Evolutionary conservation across 164 flowering plant species (phyloP).

Genomic region (Berberis thunbergii): DNA sequence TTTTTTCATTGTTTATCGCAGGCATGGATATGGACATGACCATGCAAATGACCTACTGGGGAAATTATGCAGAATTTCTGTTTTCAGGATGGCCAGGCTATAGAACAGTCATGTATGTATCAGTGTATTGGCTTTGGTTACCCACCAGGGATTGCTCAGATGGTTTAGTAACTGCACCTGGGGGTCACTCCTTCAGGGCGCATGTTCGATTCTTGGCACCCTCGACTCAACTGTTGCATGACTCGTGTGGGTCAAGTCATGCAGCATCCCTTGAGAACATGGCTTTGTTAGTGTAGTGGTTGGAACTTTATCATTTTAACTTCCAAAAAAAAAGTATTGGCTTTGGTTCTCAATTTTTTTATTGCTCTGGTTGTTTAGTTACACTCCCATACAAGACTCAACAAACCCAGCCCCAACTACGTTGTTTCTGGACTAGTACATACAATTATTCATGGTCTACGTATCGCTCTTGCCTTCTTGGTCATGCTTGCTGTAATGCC

Average conservation of each 20-base stretch:
- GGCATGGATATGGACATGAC: background rate
- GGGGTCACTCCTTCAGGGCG: too few relatives aligned
- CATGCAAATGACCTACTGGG: slow-evolving; percentile 15
- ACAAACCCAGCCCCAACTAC: slow-evolving; percentile 9
- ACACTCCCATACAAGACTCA: slow-evolving; percentile 14
- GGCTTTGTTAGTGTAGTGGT: too few relatives aligned
- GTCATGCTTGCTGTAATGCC: slow-evolving; percentile 35
- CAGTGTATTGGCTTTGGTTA: too few relatives aligned
- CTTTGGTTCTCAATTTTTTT: slow-evolving; percentile 22
- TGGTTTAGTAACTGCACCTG: too few relatives aligned
- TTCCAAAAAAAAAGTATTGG: background rate
- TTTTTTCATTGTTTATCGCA: background rate
- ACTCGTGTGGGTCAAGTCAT: too few relatives aligned
- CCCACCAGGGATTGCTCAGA: too few relatives aligned
- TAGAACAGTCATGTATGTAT: slow-evolving; percentile 21
- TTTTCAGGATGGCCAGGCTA: slow-evolving; percentile 25
- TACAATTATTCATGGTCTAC: slow-evolving; percentile 8
- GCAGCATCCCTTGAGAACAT: too few relatives aligned
- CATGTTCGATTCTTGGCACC: too few relatives aligned
- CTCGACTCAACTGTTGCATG: too few relatives aligned
- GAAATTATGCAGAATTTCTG: slow-evolving; percentile 17
- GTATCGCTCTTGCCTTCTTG: slow-evolving; percentile 31
- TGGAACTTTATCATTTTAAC: too few relatives aligned
- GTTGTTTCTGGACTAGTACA: slow-evolving; percentile 2
- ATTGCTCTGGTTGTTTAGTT: slow-evolving; percentile 23